Conservation (phyloP, 169 alveolate species). For the Plasmodium reichenowi region DNA sequence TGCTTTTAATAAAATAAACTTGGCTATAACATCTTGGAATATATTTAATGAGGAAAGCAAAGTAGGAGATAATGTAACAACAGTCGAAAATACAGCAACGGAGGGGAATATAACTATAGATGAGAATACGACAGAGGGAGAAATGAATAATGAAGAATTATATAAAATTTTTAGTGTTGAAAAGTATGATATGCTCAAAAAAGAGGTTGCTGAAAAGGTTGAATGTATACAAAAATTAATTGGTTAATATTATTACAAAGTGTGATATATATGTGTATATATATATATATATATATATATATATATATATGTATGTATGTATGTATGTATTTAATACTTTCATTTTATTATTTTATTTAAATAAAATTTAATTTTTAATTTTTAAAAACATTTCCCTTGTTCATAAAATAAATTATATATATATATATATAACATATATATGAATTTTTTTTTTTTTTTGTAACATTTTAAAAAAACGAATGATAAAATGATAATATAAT, state of each 20-base stretch:
- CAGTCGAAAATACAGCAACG: not conserved
- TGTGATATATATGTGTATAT: not conserved
- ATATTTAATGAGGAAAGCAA: conserved; percentile 15
- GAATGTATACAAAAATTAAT: conserved; percentile 36
- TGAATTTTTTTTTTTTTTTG: no score
- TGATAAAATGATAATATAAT: no score
- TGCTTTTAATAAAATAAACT: conserved; percentile 38
- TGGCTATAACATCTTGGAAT: conserved; percentile 62
- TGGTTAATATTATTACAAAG: not conserved
- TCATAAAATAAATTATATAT: no score
- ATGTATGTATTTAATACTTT: not conserved
- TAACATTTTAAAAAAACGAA: no score
- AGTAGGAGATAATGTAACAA: not conserved
- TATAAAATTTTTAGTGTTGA: conserved; percentile 3
- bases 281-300: not conserved
- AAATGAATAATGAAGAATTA: not conserved
- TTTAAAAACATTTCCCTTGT: no score
- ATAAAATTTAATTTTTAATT: no score
- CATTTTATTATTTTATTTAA: not conserved
- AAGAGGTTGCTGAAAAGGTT: conserved; percentile 31
- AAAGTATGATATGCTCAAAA: conserved; percentile 15
- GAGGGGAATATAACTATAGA: not conserved
- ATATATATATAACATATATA: no score
- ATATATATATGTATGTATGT: not conserved
- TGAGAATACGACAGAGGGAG: not conserved